These are phyloP conservation scores for Colletotrichum siamense DNA, from an alignment of 2,329 filamentous ascomycete genomes.

Conservation along the genomic window DNA sequence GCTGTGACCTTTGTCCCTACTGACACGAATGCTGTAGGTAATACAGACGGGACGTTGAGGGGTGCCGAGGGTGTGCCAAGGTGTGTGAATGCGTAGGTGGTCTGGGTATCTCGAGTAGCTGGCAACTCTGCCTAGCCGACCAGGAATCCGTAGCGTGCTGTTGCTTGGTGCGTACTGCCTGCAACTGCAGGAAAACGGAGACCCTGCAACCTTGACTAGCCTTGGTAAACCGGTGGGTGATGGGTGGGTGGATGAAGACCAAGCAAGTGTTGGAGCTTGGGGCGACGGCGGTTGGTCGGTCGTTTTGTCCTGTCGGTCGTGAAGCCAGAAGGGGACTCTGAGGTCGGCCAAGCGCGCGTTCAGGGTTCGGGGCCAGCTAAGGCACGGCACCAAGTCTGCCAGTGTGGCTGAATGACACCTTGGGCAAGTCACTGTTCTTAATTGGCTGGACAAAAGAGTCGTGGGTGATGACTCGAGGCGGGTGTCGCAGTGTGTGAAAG, in stretches of 20 bases:
- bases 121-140: not conserved
- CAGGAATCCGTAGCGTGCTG: not conserved
- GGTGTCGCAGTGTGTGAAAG: not conserved
- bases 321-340: slow-evolving; percentile 7
- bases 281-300: slow-evolving; percentile 14
- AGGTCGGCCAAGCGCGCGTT: slow-evolving; percentile 6
- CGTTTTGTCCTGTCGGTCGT: slow-evolving; percentile 10
- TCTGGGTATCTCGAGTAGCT: not conserved
- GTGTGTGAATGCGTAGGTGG: not conserved
- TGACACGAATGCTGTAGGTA: not conserved
- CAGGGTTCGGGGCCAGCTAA: not conserved
- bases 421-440: not conserved
- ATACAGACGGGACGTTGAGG: not conserved
- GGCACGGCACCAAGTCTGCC: not conserved
- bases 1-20: not conserved
- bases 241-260: not conserved
- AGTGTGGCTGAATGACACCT: slow-evolving; percentile 4
- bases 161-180: not conserved
- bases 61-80: not conserved
- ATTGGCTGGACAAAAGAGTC: not conserved
- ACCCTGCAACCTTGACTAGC: not conserved
- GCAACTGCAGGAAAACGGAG: slow-evolving; percentile 7
- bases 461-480: slow-evolving; percentile 7
- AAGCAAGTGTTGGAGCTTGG: not conserved
- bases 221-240: not conserved